phyloP scores from a whole-genome alignment of 345 rosid genomes.

The Trapa bicornis region DNA sequence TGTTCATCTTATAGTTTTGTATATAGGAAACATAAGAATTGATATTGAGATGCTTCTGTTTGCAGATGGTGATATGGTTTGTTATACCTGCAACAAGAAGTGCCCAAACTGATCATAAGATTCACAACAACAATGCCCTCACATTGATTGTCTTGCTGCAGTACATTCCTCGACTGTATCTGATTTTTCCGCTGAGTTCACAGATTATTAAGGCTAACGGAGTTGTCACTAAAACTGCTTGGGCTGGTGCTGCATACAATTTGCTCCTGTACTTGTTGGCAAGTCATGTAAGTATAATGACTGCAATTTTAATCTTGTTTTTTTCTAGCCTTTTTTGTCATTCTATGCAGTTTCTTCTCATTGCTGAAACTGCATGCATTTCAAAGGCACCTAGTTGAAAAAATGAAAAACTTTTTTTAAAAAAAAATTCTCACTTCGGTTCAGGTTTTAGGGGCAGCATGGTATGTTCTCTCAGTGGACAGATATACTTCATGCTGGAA shows the following conservation, averaged over 20 bases:
- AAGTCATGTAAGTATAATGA: slow-evolving; percentile 27
- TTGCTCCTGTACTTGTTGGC: slow-evolving; percentile 37
- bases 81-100: slow-evolving; percentile 46
- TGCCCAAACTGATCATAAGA: slow-evolving; percentile 26
- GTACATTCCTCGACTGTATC: slow-evolving; percentile 66
- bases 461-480: slow-evolving; percentile 78
- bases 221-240: slow-evolving; percentile 33
- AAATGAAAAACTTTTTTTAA: neutral
- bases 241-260: slow-evolving; percentile 48
- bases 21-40: neutral
- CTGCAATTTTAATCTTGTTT: neutral
- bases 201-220: slow-evolving; percentile 70
- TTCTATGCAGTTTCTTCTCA: neutral
- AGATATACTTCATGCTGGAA: slow-evolving; percentile 81
- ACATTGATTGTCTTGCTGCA: slow-evolving; percentile 67
- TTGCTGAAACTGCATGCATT: neutral
- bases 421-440: neutral
- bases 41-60: neutral
- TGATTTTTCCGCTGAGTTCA: slow-evolving; percentile 74
- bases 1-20: neutral
- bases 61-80: slow-evolving; percentile 66
- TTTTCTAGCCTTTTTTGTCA: neutral
- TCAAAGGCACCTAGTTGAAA: neutral
- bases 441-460: slow-evolving; percentile 77
- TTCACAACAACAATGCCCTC: slow-evolving; percentile 47